Evolutionary conservation across 805 yeast species (phyloP), one percentile per base, ranked within the genome.

Genomic region (Starmerella bacillaris): DNA sequence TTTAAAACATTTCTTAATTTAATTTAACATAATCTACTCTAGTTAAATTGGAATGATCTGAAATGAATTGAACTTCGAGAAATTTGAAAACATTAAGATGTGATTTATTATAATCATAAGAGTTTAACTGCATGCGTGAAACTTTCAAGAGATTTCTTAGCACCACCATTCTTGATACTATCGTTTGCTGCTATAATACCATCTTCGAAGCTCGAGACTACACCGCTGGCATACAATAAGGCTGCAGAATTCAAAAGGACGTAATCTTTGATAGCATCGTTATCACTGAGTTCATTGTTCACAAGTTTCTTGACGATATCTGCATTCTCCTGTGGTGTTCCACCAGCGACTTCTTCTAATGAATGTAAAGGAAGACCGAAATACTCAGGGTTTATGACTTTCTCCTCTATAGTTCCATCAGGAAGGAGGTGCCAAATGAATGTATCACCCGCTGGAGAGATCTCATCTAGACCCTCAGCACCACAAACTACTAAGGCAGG

Each of bases 401-500:
- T 44, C 35, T 56, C 54, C 22, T 46, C 36, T 33, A 59, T 56
- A 11, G 38, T 24, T 14, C 54, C 57, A 31, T 53, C 45, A 48
- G 24, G 64, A 59, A 34, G 61, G 62, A 76, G 68, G 35, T 65
- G 61, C 99, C 99, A 89, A 41, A 75, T 70, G 37, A 70, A 69
- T 2, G 94, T 76, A 36, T 61, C 56, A 0, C 95, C 96, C 21
- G 75, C 70, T 2, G 95, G 94, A 2, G 94, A 76, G 24, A 89
- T 78, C 58, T 89, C 98, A 52, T 89, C 99, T 21, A 89, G 61
- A 0, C 94, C 94, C 33, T 78, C 70, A 35, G 74, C 74, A 9
- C 99, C 99, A 72, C 78, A 86, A 15, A 89, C 99, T 16, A 89
- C 78, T 70, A 84, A 69, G 1, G 92, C 78, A 4, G 38, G 52